A percentile compares a stretch with the other conserved stretches of the same genome.
phyloP scores from a whole-genome alignment of 495 filamentous ascomycete genomes.

The Thozetella sp. region DNA sequence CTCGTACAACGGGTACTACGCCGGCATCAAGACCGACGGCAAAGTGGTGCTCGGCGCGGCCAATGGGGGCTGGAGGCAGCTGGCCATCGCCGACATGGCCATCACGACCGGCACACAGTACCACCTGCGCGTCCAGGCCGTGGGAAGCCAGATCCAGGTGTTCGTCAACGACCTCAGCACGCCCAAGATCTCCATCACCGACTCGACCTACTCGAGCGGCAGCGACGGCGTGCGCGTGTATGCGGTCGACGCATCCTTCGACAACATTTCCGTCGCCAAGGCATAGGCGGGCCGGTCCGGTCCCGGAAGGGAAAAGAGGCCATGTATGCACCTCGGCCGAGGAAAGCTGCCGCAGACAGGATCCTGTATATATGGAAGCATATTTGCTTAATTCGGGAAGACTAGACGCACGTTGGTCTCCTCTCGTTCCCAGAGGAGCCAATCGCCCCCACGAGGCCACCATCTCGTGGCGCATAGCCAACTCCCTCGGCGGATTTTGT shows the following conservation, averaged over 20 bases:
- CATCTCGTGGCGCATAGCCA: too few species aligned
- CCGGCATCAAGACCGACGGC: constrained; percentile 13
- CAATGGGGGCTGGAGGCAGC: constrained; percentile 10
- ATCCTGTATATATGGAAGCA: too few species aligned
- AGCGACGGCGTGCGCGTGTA: constrained; percentile 20
- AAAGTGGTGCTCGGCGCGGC: constrained; percentile 12
- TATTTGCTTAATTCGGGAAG: too few species aligned
- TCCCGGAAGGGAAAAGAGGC: too few species aligned
- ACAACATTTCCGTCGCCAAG: constrained; percentile 22
- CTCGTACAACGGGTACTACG: constrained; percentile 17
- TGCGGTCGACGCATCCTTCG: constrained; percentile 12
- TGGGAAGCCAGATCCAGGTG: constrained; percentile 18
- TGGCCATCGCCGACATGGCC: constrained; percentile 3
- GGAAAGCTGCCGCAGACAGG: too few species aligned
- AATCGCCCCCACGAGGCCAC: too few species aligned
- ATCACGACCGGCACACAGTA: constrained; percentile 10
- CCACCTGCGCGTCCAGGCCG: constrained; percentile 16
- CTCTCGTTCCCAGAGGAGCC: too few species aligned
- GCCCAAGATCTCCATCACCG: constrained; percentile 12
- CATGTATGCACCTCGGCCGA: too few species aligned
- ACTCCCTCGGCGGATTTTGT: too few species aligned
- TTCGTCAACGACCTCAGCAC: constrained; percentile 18
- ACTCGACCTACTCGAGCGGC: constrained; percentile 17
- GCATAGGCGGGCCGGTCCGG: too few species aligned
- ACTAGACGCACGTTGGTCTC: too few species aligned